Base-by-base conservation (phyloP, 192 early-diverging fungal species). In the Entomortierella lignicola region DNA sequence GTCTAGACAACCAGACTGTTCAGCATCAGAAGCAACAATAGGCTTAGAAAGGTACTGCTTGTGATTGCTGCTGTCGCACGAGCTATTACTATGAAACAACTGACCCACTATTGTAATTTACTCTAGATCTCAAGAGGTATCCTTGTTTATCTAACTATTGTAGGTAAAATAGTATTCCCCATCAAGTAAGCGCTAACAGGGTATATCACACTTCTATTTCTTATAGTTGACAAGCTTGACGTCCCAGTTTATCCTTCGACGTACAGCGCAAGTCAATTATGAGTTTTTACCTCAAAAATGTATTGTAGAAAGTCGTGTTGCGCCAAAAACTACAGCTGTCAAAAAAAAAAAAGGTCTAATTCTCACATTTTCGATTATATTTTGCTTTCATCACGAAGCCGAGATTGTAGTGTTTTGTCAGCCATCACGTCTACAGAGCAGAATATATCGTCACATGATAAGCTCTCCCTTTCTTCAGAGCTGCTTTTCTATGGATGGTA, bases 211-310 rank as follows among this genome's bases (percentile, higher is more conserved):
- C n/a, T n/a, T n/a, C n/a, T 10, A 23, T 60, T 8, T 0, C 0
- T 4, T 15, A 37, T 41, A 87, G 84, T 63, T 87, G 5, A 47
- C 77, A 8, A 37, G 81, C 8, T 27, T 88, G 37, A 89, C 87
- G 11, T 51, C 64, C 17, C 64, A 55, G n/a, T 92, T 93, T 55
- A 83, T 92, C 31, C 71, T 93, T 42, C 72, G 92, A 13, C 85
- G 92, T 17, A 91, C 91, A 0, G 81, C 80, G 21, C 53, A 83
- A 27, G 80, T 85, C 5, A 90, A 83, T 57, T 69, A 81, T 1
- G 63, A 82, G 62, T 89, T 87, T 54, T 70, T 93, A 25, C 91
- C 89, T 29, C 77, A 84, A 0, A 92, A 92, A 80, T 77, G 82
- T 83, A 74, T 0, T 18, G 18, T 26, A 15, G 32, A 18, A 2